Evolutionary conservation across 2,329 filamentous ascomycete genomes (phyloP), one percentile per base, ranked within the genome.

Genomic region (Fusarium pilosicola): DNA sequence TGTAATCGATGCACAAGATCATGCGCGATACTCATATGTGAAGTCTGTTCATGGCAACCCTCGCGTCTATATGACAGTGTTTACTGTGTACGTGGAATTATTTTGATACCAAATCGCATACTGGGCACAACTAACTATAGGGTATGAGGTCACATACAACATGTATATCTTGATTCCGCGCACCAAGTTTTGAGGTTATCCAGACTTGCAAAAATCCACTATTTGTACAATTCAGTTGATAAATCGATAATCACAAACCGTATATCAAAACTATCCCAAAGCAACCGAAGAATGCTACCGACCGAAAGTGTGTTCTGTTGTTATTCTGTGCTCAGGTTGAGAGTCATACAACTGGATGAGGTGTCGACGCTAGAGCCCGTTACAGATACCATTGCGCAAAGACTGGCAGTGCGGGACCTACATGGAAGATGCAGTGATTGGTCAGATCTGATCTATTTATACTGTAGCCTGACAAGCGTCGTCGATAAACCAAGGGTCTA

Each of bases 361-460:
- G 36, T 51, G 9, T 32, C 13, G 5, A 28, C 46, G 39, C 57
- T 54, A 62, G 14, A 34, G 18, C 62, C 24, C 7, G 9, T 41
- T n/a, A 20, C 12, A 41, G 62, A 44, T 36, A 65, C 34, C 62
- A 65, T 38, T 65, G 46, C 58, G 62, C 46, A 36, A 48, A 36
- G 48, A 52, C 48, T 36, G 48, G 48, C 22, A 34, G 17, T 51
- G 38, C 14, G 38, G 24, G 28, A 36, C 46, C 9, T n/a, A 22
- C 15, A 46, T n/a, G 32, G n/a, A 24, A 20, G 8, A 36, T 22
- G 5, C 6, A 34, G n/a, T 26, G 36, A 60, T 48, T 48, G 34
- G 54, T 12, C 22, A 13, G 22, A 22, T n/a, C 26, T 13, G 42
- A 28, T 45, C 24, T 58, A 45, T 58, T 45, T 45, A 39, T 58